phyloP scores from a whole-genome alignment of 371 early-diverging fungal species.

The Syncephalastrum sp. region DNA sequence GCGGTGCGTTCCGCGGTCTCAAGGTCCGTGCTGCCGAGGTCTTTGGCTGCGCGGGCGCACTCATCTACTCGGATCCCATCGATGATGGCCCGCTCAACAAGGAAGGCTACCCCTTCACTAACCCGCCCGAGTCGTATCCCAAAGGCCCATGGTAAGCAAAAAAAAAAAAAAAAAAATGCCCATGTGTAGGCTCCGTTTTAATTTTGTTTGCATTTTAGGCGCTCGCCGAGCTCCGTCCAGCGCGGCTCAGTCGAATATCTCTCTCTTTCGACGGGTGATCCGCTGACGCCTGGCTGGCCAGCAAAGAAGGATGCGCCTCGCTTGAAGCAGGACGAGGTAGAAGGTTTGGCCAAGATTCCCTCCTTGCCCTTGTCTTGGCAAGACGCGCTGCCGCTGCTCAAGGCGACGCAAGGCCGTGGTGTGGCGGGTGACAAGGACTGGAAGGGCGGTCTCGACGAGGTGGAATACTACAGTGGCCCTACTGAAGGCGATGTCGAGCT shows the following conservation, averaged over 20 bases:
- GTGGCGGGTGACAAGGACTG: conserved; percentile 24
- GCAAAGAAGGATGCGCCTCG: conserved; percentile 50
- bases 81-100: conserved; percentile 23
- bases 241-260: conserved; percentile 60
- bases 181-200: too few species aligned
- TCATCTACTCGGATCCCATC: conserved; percentile 36
- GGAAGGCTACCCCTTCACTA: conserved; percentile 23
- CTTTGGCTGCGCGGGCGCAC: conserved; percentile 55
- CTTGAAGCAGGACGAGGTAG: conserved; percentile 42
- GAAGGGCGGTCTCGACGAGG: conserved; percentile 47
- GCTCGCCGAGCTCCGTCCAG: conserved; percentile 55
- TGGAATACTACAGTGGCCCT: conserved; percentile 59
- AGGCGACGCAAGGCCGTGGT: conserved; percentile 49
- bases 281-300: conserved; percentile 62
- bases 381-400: conserved; percentile 60
- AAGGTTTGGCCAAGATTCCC: conserved; percentile 55
- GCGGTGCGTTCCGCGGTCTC: conserved; percentile 51
- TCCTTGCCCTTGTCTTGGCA: conserved; percentile 68
- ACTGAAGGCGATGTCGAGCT: conserved; percentile 48
- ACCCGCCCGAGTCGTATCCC: conserved; percentile 56
- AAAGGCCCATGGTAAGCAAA: conserved; percentile 50
- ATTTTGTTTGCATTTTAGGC: conserved; percentile 24
- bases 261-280: conserved; percentile 58
- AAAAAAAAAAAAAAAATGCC: too few species aligned
- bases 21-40: conserved; percentile 62